Evolutionary conservation across 768 basidiomycete genomes (phyloP).

Genomic region (Leccinum rimulosum): DNA sequence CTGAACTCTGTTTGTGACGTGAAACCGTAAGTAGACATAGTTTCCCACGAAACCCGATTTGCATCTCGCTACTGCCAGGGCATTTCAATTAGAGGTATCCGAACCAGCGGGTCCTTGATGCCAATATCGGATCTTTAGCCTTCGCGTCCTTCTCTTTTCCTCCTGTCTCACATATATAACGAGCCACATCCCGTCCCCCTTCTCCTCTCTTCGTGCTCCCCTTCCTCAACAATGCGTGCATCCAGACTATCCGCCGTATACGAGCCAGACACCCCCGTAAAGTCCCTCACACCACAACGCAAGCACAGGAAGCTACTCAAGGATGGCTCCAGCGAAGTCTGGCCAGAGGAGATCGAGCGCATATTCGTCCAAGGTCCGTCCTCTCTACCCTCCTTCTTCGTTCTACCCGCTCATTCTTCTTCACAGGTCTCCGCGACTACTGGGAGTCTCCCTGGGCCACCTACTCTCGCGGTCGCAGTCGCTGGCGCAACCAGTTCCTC

Average conservation of each 20-base stretch:
- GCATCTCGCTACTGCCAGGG: constrained; percentile 30
- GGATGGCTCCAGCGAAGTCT: constrained; percentile 75
- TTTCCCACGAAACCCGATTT: constrained; percentile 28
- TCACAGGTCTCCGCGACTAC: constrained; percentile 67
- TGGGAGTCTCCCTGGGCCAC: constrained; percentile 81
- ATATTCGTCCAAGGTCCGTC: constrained; percentile 69
- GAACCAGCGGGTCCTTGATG: constrained; percentile 23
- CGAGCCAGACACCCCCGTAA: constrained; percentile 18
- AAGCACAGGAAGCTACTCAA: constrained; percentile 85
- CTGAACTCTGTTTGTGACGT: constrained; percentile 24
- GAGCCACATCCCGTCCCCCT: constrained; percentile 12
- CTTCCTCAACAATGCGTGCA: constrained; percentile 23
- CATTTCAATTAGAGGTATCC: constrained; percentile 33
- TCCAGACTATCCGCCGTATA: constrained; percentile 18
- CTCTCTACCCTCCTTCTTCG: background rate
- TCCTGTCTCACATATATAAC: constrained; percentile 36
- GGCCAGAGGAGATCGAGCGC: constrained; percentile 77
- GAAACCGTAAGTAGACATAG: constrained; percentile 11
- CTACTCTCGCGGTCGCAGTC: constrained; percentile 72
- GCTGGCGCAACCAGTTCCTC: constrained; percentile 84
- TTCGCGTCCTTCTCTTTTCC: constrained; percentile 24
- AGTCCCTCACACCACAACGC: constrained; percentile 60
- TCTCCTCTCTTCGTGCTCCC: constrained; percentile 6
- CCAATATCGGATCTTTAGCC: constrained; percentile 49
- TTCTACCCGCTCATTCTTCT: constrained; percentile 3